Evolutionary conservation across 495 filamentous ascomycete genomes (phyloP).

Genomic region (Trichoderma reesei): DNA sequence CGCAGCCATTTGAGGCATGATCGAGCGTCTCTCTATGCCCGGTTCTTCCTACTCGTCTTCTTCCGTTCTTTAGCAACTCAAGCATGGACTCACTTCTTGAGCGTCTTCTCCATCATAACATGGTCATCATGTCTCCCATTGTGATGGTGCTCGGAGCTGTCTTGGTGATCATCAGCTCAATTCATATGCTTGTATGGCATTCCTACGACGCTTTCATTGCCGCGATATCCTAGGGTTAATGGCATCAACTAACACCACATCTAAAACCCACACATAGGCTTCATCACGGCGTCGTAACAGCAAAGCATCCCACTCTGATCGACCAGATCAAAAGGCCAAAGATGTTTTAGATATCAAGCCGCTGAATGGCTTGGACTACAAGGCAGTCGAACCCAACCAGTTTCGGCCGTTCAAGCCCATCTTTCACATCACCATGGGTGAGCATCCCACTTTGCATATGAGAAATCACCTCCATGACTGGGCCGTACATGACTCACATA

Average conservation of each 20-base stretch:
- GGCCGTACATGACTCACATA: background rate
- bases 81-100: background rate
- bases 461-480: background rate
- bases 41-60: background rate
- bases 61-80: background rate
- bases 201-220: no score
- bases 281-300: background rate
- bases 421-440: constrained; percentile 68
- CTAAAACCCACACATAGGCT: background rate
- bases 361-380: constrained; percentile 50
- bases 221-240: background rate
- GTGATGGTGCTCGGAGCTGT: background rate
- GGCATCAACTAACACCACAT: background rate
- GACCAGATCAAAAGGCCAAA: background rate
- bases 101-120: background rate
- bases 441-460: constrained; percentile 2
- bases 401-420: constrained; percentile 61
- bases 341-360: constrained; percentile 33
- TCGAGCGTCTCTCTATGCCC: background rate
- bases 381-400: constrained; percentile 46
- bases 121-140: background rate
- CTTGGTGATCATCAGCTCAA: background rate
- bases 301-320: background rate
- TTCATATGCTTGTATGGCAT: background rate
- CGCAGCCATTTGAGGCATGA: no score